Base-by-base conservation (phyloP, 2,329 filamentous ascomycete species). In the Trichoderma cornu-damae region DNA sequence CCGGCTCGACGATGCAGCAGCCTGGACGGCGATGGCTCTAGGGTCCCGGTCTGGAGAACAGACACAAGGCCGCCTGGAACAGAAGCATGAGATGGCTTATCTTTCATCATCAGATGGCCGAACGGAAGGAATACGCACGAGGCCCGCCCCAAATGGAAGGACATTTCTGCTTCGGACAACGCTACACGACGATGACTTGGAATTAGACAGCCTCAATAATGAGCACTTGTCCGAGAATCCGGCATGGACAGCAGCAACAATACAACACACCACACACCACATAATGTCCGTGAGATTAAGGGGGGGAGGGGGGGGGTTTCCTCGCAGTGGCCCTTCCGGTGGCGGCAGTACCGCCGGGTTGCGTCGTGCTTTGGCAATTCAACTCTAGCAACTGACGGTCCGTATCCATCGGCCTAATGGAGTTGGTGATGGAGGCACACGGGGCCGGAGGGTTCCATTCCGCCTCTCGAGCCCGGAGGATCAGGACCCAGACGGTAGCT, bases 31-130 rank as follows among this genome's bases (percentile, higher is more conserved):
- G 22, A 47, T 44, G 20, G 30, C 42, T 7, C 18, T 53, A 53
- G 50, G 38, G 50, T 18, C 24, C 37, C 28, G 26, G 38, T 14
- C 37, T 43, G 32, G 18, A 34, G 26, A 16, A 53, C 30, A 44
- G 38, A 53, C 30, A 44, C 50, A n/a, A 44, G 44, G 50, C 50
- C 50, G 9, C 40, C 40, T 34, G 28, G 32, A 34, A 34, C 47
- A 53, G 38, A 53, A 44, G 50, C 50, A 34, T 44, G 26, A 44
- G 38, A 16, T 32, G 50, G 28, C 14, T 37, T 12, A 32, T n/a
- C 38, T 22, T 24, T 35, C 50, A 46, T 9, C 32, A 49, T 37
- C 32, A 37, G 32, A 54, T 28, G 18, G 28, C 44, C 8, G 18
- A 47, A n/a, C 34, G 18, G 11, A 47, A 32, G 16, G 14, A 46